Percentiles rank a stretch among this genome's conserved stretches.
These are phyloP conservation scores for Solioccasus polychromus DNA, from an alignment of 768 basidiomycete species.

Conservation along the genomic window DNA sequence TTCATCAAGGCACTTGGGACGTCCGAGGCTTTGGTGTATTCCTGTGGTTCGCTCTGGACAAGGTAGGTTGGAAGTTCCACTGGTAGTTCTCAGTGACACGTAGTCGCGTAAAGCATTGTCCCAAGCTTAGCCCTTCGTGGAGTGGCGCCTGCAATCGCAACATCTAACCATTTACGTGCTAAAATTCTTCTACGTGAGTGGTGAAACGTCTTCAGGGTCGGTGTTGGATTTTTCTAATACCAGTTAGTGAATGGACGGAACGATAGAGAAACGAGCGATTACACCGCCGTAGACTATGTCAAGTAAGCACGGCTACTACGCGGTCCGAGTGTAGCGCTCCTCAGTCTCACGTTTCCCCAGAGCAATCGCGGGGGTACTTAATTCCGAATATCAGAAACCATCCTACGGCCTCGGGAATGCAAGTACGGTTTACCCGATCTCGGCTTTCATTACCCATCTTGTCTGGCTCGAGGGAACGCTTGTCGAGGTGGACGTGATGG, in stretches of 20 bases:
- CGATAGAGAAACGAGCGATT: constrained; percentile 87
- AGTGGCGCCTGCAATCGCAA: constrained; percentile 73
- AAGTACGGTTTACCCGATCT: constrained; percentile 64
- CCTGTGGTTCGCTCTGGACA: constrained; percentile 94
- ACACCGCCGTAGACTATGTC: constrained; percentile 83
- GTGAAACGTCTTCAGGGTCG: background rate
- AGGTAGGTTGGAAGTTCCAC: constrained; percentile 46
- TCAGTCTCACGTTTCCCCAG: constrained; percentile 34
- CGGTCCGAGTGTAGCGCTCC: constrained; percentile 1
- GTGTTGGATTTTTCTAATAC: constrained; percentile 4
- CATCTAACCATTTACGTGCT: constrained; percentile 64
- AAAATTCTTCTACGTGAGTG: constrained; percentile 82
- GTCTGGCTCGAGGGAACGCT: constrained; percentile 66
- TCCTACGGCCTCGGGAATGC: constrained; percentile 58
- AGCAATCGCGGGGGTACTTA: constrained; percentile 68
- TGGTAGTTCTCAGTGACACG: constrained; percentile 4
- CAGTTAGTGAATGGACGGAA: constrained; percentile 78
- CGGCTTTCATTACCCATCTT: constrained; percentile 83
- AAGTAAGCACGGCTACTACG: constrained; percentile 40
- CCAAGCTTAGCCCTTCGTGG: constrained; percentile 87
- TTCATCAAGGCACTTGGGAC: constrained; percentile 61
- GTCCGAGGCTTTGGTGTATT: constrained; percentile 78
- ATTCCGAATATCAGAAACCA: constrained; percentile 49
- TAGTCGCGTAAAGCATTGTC: constrained; percentile 57
- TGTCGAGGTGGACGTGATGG: constrained; percentile 58